A percentile compares a stretch with the other conserved stretches of the same genome.
phyloP scores from a whole-genome alignment of 2,329 filamentous ascomycete species.

The Cladophialophora exuberans region DNA sequence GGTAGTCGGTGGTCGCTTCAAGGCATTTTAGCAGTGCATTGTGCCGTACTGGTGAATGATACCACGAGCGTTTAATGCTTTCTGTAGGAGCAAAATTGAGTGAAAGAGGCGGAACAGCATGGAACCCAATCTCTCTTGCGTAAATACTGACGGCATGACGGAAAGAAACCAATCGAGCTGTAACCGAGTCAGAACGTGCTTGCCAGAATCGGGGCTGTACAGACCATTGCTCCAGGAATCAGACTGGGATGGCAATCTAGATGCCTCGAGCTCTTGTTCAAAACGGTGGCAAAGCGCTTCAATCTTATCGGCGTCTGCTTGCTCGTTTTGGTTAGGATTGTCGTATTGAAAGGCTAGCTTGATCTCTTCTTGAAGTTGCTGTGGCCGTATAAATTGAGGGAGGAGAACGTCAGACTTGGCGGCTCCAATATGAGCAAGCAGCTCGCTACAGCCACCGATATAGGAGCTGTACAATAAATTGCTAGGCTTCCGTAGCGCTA shows the following conservation, averaged over 20 bases:
- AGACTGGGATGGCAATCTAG: neutral
- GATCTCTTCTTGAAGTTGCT: slow-evolving; percentile 1
- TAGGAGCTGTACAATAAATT: neutral
- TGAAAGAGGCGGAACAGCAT: neutral
- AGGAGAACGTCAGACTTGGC: neutral
- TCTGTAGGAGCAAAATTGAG: neutral
- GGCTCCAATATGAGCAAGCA: neutral
- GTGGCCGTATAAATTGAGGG: neutral
- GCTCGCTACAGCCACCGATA: neutral
- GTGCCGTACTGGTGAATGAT: neutral
- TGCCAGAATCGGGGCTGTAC: neutral
- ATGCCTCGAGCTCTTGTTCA: neutral
- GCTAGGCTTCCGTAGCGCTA: neutral
- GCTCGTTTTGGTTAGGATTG: neutral
- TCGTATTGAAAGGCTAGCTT: neutral
- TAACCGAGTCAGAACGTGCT: neutral
- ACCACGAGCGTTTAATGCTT: neutral
- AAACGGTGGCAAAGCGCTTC: neutral
- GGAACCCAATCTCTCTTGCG: neutral
- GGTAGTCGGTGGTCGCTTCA: neutral
- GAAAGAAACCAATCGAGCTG: neutral
- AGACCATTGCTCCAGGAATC: neutral
- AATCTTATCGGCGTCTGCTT: neutral
- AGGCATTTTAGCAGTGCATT: neutral
- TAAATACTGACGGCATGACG: slow-evolving; percentile 1